Evolutionary conservation across 805 yeast species (phyloP), one percentile per base, ranked within the genome.

Genomic region (Candida tammaniensis): DNA sequence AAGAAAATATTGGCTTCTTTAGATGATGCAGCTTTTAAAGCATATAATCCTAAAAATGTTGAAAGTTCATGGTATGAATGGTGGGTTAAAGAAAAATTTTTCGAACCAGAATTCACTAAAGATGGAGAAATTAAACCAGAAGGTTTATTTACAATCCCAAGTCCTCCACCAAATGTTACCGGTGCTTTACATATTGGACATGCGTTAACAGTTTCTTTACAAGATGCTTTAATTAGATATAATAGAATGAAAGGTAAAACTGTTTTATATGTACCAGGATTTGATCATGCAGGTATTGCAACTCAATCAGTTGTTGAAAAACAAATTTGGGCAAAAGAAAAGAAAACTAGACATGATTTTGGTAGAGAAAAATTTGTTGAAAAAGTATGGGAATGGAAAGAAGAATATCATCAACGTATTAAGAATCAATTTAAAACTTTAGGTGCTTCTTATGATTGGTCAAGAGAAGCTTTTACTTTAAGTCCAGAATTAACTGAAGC

Each of bases 141-240:
- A 54, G 98, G 98, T 49, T 56, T 72, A 13, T 93, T 91, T 64
- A 74, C 83, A 43, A 86, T 93, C 52, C 97, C 98, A 24, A 93
- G 96, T n/a, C 98, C 98, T 24, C 98, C 98, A 43, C 98, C 98
- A 57, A 93, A 93, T 61, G 95, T 93, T 46, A 93, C 98, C 30
- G 98, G 98, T 67, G 97, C 98, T 30, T 74, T 93, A 49, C 98
- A 93, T 64, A 93, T 93, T 62, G 98, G 98, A 50, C 98, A 93
- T 63, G 98, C 98, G 18, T 75, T 93, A 59, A 93, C 98, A 12
- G 86, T 89, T 42, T 72, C 98, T 22, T 84, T 93, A 55, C 98
- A 93, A 70, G 98, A 93, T 61, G 64, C 97, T 17, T 76, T 93
- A 56, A 80, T 89, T 46, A 80, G 98, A 64, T 93, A 78, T 72